Evolutionary conservation across 192 early-diverging fungal species (phyloP).

Genomic region (Coemansia sp.): DNA sequence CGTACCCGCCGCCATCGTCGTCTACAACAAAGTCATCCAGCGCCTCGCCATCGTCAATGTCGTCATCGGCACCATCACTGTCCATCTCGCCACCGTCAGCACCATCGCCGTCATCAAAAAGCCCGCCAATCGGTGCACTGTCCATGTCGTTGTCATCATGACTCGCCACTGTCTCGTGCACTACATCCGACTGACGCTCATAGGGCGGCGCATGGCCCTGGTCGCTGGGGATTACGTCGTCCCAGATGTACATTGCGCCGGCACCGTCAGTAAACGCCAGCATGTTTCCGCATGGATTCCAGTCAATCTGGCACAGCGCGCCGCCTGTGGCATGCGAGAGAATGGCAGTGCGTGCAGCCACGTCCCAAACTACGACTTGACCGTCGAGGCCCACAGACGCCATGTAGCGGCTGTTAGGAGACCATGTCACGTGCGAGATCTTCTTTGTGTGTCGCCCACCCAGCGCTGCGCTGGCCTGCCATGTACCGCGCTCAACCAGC

Average conservation of each 20-base stretch:
- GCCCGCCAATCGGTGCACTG: background rate
- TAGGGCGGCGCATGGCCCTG: constrained; percentile 44
- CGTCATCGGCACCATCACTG: constrained; percentile 18
- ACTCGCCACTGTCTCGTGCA: background rate
- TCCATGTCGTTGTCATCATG: constrained; percentile 18
- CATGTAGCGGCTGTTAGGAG: constrained; percentile 63
- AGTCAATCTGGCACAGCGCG: constrained; percentile 60
- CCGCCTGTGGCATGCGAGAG: constrained; percentile 34
- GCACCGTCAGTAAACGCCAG: constrained; percentile 59
- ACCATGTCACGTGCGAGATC: constrained; percentile 61
- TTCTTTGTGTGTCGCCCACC: constrained; percentile 43
- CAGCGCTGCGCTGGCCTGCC: constrained; percentile 35
- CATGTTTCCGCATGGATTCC: constrained; percentile 68
- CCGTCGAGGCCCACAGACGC: constrained; percentile 53
- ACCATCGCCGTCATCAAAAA: constrained; percentile 11
- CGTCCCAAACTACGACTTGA: constrained; percentile 68
- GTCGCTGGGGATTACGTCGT: constrained; percentile 55
- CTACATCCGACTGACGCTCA: constrained; percentile 9
- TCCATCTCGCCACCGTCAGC: constrained; percentile 12
- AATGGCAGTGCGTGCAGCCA: constrained; percentile 52
- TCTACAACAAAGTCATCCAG: constrained; percentile 86
- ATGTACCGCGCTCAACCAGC: constrained; percentile 33
- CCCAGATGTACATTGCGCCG: constrained; percentile 61
- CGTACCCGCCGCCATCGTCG: constrained; percentile 80
- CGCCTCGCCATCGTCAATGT: constrained; percentile 58